Evolutionary conservation across 371 early-diverging fungal genomes (phyloP).

Genomic region (Umbelopsis sp.): DNA sequence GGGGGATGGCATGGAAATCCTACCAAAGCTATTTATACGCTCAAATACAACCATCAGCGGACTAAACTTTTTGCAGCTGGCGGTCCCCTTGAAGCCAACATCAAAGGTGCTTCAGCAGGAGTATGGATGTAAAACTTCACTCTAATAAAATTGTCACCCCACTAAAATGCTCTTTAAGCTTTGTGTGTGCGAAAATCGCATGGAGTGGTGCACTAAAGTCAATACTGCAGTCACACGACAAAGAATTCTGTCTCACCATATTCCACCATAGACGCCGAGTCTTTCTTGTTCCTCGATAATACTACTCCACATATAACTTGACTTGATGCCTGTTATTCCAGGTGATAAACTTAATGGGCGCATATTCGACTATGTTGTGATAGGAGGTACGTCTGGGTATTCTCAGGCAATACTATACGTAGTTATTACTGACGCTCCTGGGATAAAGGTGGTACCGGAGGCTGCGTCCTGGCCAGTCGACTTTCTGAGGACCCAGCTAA

Average conservation of each 20-base stretch:
- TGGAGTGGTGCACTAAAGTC: background rate
- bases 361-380: background rate
- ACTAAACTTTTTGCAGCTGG: background rate
- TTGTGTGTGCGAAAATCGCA: slow-evolving; percentile 7
- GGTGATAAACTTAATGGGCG: background rate
- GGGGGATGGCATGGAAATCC: background rate
- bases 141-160: background rate
- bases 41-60: background rate
- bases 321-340: slow-evolving; percentile 1
- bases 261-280: background rate
- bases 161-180: background rate
- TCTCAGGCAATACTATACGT: background rate
- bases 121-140: background rate
- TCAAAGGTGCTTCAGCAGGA: background rate
- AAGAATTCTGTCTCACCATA: no score
- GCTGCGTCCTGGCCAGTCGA: slow-evolving; percentile 35
- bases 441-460: slow-evolving; percentile 32
- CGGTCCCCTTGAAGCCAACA: background rate
- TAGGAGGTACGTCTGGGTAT: background rate
- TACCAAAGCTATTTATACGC: background rate
- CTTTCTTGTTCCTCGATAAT: background rate
- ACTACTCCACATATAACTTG: background rate
- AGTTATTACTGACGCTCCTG: background rate
- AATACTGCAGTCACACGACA: no score
- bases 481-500: slow-evolving; percentile 22